These are phyloP conservation scores for Phytophthora aleatoria DNA, from an alignment of 352 stramenopile genomes.

Conservation along the genomic window DNA sequence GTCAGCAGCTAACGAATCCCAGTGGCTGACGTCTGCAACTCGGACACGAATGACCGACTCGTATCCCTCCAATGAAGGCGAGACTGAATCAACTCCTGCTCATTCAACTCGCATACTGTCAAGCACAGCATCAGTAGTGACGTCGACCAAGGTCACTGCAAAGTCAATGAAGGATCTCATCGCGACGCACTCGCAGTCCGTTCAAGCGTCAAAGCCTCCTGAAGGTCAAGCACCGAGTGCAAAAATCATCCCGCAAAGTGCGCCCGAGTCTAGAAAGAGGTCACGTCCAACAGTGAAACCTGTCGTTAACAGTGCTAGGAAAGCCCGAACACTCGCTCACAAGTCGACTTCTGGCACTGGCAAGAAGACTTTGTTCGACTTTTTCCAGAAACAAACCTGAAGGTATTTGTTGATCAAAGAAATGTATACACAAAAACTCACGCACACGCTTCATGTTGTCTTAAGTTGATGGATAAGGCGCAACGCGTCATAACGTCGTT, in stretches of 20 bases:
- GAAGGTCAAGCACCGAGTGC: neutral
- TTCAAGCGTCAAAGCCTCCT: slow-evolving; percentile 4
- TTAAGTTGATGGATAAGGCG: slow-evolving; percentile 7
- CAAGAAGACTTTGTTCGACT: slow-evolving; percentile 48
- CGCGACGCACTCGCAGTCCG: slow-evolving; percentile 30
- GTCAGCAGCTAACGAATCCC: slow-evolving; percentile 1
- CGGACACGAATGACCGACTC: neutral
- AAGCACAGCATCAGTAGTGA: slow-evolving; percentile 13
- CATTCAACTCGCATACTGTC: slow-evolving; percentile 14
- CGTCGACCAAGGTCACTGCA: slow-evolving; percentile 20
- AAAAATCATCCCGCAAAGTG: slow-evolving; percentile 22
- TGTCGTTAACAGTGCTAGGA: slow-evolving; percentile 17
- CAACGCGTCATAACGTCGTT: neutral
- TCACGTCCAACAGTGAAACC: slow-evolving; percentile 16
- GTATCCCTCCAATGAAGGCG: slow-evolving; percentile 21
- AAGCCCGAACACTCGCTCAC: slow-evolving; percentile 7
- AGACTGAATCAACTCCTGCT: neutral
- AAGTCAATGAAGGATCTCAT: slow-evolving; percentile 50
- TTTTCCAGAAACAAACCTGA: slow-evolving; percentile 42
- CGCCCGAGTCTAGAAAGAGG: slow-evolving; percentile 32
- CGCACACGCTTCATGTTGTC: slow-evolving; percentile 21
- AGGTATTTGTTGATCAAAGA: slow-evolving; percentile 12
- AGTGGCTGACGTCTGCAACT: slow-evolving; percentile 15
- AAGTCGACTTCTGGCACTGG: slow-evolving; percentile 16
- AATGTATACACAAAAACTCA: slow-evolving; percentile 5